Base-by-base conservation (phyloP, 2,329 filamentous ascomycete genomes). In the Nemania bipapillata region DNA sequence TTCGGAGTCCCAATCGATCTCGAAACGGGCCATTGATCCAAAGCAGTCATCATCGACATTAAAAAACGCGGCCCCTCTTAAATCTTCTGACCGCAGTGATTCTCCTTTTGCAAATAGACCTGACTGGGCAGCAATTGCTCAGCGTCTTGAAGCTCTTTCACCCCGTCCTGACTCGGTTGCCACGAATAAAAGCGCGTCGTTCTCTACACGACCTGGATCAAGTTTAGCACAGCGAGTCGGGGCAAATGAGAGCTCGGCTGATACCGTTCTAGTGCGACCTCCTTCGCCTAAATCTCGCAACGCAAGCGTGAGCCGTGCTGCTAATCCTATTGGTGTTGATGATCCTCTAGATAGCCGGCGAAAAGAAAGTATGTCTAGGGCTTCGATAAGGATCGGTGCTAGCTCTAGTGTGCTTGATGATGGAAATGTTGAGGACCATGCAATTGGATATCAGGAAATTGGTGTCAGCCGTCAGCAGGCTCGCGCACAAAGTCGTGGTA, bases 401-500 rank as follows among this genome's bases (percentile, higher is more conserved):
- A 45, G 40, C 15, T 22, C 47, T n/a, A 50, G 47, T 5, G 24
- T 26, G 20, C 22, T 50, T 26, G 22, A 12, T 15, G 47, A 15
- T 28, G 15, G 9, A 9, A 9, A 22, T 15, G 5, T 4, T n/a
- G 5, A 24, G 22, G 47, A 50, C 28, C 22, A 28, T 26, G 20
- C 22, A 11, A 3, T 6, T n/a, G 40, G 49, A 32, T 9, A 22
- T 22, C 35, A 40, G 28, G 47, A 30, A 15, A 8, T 15, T 45
- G 15, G 20, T 3, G 24, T 40, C 12, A 35, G 12, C 2, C 22
- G 49, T 37, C n/a, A 28, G 6, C 32, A 55, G 20, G 15, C 40
- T 7, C 53, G 28, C 47, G 45, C 45, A 42, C 28, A 15, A 24
- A 67, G 64, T 32, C 52, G 47, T 45, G 57, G 28, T 11, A 63